Evolutionary conservation across 2,329 filamentous ascomycete species (phyloP).

Genomic region (Hypoxylon sp.): DNA sequence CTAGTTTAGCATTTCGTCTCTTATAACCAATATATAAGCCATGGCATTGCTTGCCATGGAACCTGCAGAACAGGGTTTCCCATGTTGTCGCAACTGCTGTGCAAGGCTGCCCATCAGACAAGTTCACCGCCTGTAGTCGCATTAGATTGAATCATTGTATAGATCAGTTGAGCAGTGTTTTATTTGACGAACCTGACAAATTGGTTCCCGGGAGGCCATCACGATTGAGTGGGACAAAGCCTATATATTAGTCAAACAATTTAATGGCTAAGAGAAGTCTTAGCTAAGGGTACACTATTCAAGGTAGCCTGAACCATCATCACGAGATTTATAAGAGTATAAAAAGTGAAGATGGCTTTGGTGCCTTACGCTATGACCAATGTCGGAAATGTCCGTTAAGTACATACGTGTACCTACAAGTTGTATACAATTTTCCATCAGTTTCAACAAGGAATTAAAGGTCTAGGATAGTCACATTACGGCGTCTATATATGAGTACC

Average conservation of each 20-base stretch:
- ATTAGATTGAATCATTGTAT: constrained; percentile 5
- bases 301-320: not conserved
- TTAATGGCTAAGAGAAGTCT: not conserved
- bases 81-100: constrained; percentile 57
- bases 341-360: not conserved
- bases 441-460: no score
- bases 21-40: constrained; percentile 67
- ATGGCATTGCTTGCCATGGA: constrained; percentile 60
- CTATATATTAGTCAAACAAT: not conserved
- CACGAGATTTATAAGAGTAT: not conserved
- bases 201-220: constrained; percentile 28
- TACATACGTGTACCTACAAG: not conserved
- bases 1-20: constrained; percentile 61
- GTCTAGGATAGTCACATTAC: no score
- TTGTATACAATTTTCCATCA: not conserved
- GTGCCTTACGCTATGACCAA: not conserved
- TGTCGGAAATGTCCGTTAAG: not conserved
- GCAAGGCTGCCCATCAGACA: constrained; percentile 57
- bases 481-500: no score
- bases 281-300: not conserved
- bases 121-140: constrained; percentile 51
- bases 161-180: not conserved
- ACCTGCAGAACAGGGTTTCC: constrained; percentile 60
- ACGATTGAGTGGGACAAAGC: not conserved
- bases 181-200: constrained; percentile 27